Evolutionary conservation across 768 basidiomycete genomes (phyloP), one percentile per base, ranked within the genome.

Genomic region (Mycena pura): DNA sequence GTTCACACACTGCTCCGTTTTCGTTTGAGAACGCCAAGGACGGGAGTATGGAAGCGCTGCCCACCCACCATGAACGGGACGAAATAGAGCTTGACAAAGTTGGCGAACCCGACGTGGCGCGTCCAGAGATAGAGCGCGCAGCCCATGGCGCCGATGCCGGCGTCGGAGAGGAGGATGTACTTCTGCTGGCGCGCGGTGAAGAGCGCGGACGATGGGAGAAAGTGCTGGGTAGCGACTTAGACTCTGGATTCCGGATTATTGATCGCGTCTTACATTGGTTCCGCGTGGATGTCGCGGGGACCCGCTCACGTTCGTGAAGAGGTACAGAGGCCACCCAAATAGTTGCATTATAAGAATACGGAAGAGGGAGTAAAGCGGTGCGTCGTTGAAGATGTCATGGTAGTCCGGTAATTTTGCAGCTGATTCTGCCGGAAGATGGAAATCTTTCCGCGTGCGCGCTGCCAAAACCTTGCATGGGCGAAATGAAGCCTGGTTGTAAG

Each of bases 281-380:
- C 75, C 70, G 3, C 72, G 62, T 24, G 82, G 80, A 67, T 83
- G 81, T 54, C 67, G 75, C 6, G 78, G 78, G 52, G 82, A 50
- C 78, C n/a, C 82, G 79, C 66, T 81, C 78, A 29, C 80, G 73
- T 60, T 83, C 79, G 60, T 82, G 76, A 47, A 79, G 79, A 53
- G 3, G 60, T 24, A 36, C 10, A 52, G 38, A 5, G 31, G 46
- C 57, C 46, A 31, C 6, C 49, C 45, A 22, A 49, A 50, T 47
- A n/a, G 17, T 36, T 43, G 51, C 48, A 59, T 58, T 53, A 70
- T 34, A 11, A 40, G 38, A 24, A 60, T 41, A 38, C 39, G 83
- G 67, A 81, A 81, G 1, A 86, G 70, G 0, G 83, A 85, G 63
- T 76, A 83, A 3, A 77, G 72, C 0, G 84, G 83, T 1, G 83